Base-by-base conservation (phyloP, 768 basidiomycete genomes). In the Lactifluus piperatus region DNA sequence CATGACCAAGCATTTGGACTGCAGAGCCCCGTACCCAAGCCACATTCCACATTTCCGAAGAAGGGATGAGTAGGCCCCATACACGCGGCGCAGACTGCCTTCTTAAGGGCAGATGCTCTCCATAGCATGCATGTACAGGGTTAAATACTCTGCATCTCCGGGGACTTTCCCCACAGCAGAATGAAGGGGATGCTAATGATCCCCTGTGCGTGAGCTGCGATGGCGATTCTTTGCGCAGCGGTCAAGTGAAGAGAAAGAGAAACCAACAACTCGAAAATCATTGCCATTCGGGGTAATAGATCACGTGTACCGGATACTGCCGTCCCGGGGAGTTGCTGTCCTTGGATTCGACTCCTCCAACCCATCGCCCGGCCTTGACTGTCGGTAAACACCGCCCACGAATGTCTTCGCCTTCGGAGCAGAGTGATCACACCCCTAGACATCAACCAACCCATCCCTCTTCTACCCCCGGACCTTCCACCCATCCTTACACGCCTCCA, bases 121-220 rank as follows among this genome's bases (percentile, higher is more conserved):
- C 87, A 66, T 76, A 66, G 70, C 55, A 36, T 46, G 37, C 54
- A 59, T 45, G 68, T 52, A 63, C 76, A 76, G 74, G 71, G 75
- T 80, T 77, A 74, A 75, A 73, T 67, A 67, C 82, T 87, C 86
- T 85, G 84, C 79, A 72, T 80, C 88, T 89, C 88, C 88, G 88
- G 88, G 85, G 88, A 89, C 88, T 89, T 90, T 89, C 86, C 88
- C 88, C 88, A 84, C 88, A 89, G 88, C 85, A 65, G 62, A 74
- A 77, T 63, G 56, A 56, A 62, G 73, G 77, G 77, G 77, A 75
- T 69, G 56, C 59, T 58, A 39, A 51, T 39, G 65, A 72, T 78
- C 79, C 76, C 76, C 80, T 78, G 88, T 87, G 71, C 76, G 88
- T 79, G 72, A 79, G 82, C 88, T 89, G 88, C 83, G 88, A 90